Base-by-base conservation (phyloP, 768 basidiomycete species). In the Psilocybe azurescens region DNA sequence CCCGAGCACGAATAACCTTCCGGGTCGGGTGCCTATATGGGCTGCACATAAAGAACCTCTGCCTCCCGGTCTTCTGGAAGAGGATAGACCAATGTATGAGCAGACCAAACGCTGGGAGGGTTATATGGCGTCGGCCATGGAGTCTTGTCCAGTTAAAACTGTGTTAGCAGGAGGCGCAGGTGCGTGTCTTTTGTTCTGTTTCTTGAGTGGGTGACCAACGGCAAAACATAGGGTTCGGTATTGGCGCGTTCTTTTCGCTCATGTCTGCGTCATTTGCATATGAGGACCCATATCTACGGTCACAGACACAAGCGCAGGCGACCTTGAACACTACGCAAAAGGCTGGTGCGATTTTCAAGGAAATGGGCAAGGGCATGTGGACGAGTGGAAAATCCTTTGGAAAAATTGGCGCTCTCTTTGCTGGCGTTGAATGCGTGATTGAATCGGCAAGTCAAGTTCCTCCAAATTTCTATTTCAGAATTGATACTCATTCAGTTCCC, bases 181-280 rank as follows among this genome's bases (percentile, higher is more conserved):
- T 95, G 69, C 70, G 89, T 39, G 30, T 44, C 5, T 30, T 47
- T 79, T 29, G 16, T 30, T 36, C 51, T 60, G 9, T 38, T 44
- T 59, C 58, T 32, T n/a, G 44, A 30, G 41, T n/a, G 38, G n/a
- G 16, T 44, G 33, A 53, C 33, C 16, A 32, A 47, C 24, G 2
- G 44, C 10, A 50, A 58, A 32, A 16, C 52, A 53, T 46, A 97
- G 96, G 97, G 51, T 88, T 99, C 67, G 96, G 85, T 10, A 84
- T 97, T 47, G 97, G 97, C 61, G 95, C 90, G 33, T 95, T 98
- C 82, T 94, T 99, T 79, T 94, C 95, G 1, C 83, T 98, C 61
- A 98, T 99, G 97, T 94, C 93, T 36, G 82, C 95, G 18, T 94
- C 95, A 30, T 96, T 99, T 73, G 90, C 91, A 36, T 97, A 97